phyloP scores from a whole-genome alignment of 2,329 filamentous ascomycete genomes.

The Incumbomyces delicatus region DNA sequence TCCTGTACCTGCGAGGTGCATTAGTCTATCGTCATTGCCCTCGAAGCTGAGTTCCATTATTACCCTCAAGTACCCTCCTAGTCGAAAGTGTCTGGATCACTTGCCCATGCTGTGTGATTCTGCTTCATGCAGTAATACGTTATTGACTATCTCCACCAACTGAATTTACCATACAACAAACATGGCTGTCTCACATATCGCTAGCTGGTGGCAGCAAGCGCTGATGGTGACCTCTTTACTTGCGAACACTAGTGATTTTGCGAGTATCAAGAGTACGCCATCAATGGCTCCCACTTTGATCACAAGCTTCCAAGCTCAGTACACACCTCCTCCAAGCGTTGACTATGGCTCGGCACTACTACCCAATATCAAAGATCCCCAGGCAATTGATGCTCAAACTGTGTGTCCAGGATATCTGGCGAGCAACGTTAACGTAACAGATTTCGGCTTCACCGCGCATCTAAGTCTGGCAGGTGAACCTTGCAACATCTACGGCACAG shows the following conservation, averaged over 20 bases:
- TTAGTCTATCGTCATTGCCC: too few species aligned
- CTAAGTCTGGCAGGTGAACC: constrained; percentile 43
- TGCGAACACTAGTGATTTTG: constrained; percentile 4
- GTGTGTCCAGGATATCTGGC: constrained; percentile 54
- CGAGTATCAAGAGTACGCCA: background rate
- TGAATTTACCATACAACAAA: background rate
- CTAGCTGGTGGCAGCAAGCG: background rate
- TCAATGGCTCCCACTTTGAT: background rate
- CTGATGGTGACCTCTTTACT: constrained; percentile 3
- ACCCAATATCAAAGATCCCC: constrained; percentile 55
- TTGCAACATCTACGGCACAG: constrained; percentile 68
- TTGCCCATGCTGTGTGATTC: background rate
- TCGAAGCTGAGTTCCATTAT: too few species aligned
- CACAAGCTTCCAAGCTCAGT: constrained; percentile 19
- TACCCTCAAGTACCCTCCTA: too few species aligned
- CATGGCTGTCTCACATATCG: background rate
- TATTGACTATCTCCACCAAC: too few species aligned
- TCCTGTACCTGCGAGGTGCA: too few species aligned
- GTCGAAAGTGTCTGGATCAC: background rate
- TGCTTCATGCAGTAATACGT: background rate
- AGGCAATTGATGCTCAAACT: constrained; percentile 53
- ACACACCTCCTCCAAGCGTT: constrained; percentile 40
- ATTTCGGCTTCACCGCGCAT: constrained; percentile 42
- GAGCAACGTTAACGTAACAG: constrained; percentile 37
- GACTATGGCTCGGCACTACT: constrained; percentile 41